Percentiles rank a stretch among this genome's conserved stretches.
These are phyloP conservation scores for Diaporthe citrichinensis DNA, from an alignment of 2,329 filamentous ascomycete genomes.

Conservation along the genomic window DNA sequence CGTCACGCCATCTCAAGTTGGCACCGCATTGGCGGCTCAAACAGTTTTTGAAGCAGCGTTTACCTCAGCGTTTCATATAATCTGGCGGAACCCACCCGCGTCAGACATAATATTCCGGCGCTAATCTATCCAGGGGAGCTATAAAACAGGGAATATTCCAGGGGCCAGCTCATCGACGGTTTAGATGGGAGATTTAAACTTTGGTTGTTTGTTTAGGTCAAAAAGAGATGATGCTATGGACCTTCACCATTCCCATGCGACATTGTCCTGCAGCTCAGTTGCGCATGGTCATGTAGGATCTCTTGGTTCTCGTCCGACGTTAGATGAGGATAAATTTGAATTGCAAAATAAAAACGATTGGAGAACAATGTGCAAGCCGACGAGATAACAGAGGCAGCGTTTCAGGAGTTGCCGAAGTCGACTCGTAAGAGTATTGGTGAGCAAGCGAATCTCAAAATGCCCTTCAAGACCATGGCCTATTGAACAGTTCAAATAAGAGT, in stretches of 20 bases:
- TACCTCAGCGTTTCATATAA: slow-evolving; percentile 18
- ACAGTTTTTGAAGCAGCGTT: slow-evolving; percentile 22
- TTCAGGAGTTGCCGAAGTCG: not conserved
- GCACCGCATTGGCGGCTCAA: slow-evolving; percentile 6
- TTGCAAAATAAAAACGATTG: not conserved
- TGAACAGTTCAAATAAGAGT: not conserved
- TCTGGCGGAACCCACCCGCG: slow-evolving; percentile 7
- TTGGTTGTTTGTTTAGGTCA: not conserved
- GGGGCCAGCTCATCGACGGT: no score
- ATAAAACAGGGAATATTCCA: not conserved
- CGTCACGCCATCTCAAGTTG: slow-evolving; percentile 6
- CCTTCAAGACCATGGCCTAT: not conserved
- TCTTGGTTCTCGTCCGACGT: rapidly evolving
- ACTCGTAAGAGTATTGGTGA: not conserved
- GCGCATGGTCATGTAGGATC: not conserved
- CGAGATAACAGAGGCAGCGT: not conserved
- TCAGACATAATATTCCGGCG: not conserved
- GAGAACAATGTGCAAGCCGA: not conserved
- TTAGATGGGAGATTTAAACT: not conserved
- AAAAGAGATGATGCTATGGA: not conserved
- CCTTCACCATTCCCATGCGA: not conserved
- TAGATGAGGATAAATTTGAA: not conserved
- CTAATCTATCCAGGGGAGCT: not conserved
- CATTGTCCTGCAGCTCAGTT: not conserved
- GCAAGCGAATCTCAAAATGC: no score